Percentiles rank a stretch among this genome's conserved stretches.
Evolutionary conservation across 192 early-diverging fungal genomes (phyloP).

Genomic region (Lobosporangium transversale): DNA sequence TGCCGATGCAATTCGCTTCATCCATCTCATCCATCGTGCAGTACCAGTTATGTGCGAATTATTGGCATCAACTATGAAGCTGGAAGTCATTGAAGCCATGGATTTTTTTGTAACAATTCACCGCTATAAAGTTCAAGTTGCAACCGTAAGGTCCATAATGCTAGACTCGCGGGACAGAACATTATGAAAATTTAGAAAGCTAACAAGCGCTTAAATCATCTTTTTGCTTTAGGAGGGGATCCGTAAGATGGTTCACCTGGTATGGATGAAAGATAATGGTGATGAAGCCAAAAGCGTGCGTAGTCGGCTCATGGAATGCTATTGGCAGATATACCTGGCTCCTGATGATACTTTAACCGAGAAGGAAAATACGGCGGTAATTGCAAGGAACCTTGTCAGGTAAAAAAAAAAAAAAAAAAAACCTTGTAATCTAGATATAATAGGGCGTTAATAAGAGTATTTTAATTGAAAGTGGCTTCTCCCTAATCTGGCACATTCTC

Average conservation of each 20-base stretch:
- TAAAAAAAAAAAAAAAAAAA: constrained; percentile 28
- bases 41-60: constrained; percentile 84
- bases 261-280: constrained; percentile 80
- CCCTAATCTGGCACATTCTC: no score
- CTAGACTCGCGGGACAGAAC: no score
- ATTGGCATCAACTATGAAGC: constrained; percentile 87
- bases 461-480: no score
- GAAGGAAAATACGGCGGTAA: constrained; percentile 69
- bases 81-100: constrained; percentile 96
- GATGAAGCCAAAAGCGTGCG: constrained; percentile 80
- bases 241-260: constrained; percentile 93
- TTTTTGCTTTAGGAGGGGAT: constrained; percentile 74
- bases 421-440: no score
- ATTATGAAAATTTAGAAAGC: no score
- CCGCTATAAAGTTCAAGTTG: constrained; percentile 85
- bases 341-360: constrained; percentile 59
- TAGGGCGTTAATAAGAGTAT: no score
- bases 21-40: constrained; percentile 79
- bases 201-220: no score
- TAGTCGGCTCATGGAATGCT: constrained; percentile 81
- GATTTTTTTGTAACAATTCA: constrained; percentile 90
- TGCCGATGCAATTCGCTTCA: constrained; percentile 89
- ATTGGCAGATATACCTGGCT: constrained; percentile 81
- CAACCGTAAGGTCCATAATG: constrained; percentile 62
- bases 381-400: constrained; percentile 78